Conservation (phyloP, 805 yeast genomes). For the Wickerhamiella bombiphila region DNA sequence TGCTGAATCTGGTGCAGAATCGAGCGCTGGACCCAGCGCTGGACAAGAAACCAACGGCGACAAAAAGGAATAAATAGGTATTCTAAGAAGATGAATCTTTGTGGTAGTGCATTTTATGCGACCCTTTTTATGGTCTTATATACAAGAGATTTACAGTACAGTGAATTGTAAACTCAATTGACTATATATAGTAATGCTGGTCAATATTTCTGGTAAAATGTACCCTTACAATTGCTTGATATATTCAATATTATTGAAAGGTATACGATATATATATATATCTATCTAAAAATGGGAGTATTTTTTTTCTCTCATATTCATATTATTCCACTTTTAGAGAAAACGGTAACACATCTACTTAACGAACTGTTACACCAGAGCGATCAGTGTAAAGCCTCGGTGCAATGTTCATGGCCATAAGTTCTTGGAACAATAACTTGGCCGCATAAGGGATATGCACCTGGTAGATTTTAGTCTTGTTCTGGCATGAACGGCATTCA, state of each 20-base stretch:
- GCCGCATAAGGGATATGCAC: conserved; percentile 98
- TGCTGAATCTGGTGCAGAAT: too few relatives aligned
- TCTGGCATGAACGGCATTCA: conserved; percentile 97
- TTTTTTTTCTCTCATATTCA: background rate
- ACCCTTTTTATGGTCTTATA: too few relatives aligned
- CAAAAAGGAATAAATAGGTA: too few relatives aligned
- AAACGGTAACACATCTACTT: too few relatives aligned
- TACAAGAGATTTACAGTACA: too few relatives aligned
- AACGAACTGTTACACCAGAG: conserved; percentile 36
- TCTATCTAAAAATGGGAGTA: background rate
- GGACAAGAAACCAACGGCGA: too few relatives aligned
- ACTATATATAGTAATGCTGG: too few relatives aligned
- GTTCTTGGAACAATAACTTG: conserved; percentile 91
- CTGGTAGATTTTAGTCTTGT: conserved; percentile 95
- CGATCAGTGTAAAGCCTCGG: conserved; percentile 95
- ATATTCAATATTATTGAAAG: background rate
- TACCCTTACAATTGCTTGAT: background rate
- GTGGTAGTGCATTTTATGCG: too few relatives aligned
- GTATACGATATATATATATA: background rate
- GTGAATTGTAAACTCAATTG: too few relatives aligned
- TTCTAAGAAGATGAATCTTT: too few relatives aligned
- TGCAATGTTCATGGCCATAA: conserved; percentile 98
- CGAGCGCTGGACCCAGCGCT: too few relatives aligned
- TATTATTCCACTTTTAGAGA: background rate
- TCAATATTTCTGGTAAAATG: too few relatives aligned